phyloP scores from a whole-genome alignment of 2,329 filamentous ascomycete genomes.

The Karstenula rhodostoma region DNA sequence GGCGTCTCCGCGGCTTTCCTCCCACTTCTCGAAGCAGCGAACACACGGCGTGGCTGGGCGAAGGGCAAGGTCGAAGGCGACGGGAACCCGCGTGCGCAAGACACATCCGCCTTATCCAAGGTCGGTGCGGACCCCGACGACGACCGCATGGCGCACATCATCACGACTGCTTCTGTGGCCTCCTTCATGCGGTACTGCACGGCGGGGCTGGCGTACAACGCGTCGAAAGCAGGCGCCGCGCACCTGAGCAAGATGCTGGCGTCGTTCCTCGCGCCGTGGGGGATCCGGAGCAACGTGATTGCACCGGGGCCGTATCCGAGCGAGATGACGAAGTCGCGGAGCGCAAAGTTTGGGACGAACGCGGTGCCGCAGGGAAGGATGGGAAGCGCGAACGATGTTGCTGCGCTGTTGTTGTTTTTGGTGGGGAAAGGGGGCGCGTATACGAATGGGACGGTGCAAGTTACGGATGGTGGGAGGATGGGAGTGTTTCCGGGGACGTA shows the following conservation, averaged over 20 bases:
- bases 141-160: constrained; percentile 55
- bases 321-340: constrained; percentile 51
- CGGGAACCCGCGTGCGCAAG: constrained; percentile 35
- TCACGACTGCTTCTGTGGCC: constrained; percentile 54
- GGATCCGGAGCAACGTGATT: constrained; percentile 57
- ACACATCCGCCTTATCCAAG: constrained; percentile 25
- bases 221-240: constrained; percentile 54
- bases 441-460: constrained; percentile 61
- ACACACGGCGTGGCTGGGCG: constrained; percentile 52
- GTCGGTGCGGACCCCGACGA: constrained; percentile 41
- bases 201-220: constrained; percentile 54
- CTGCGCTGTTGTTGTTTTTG: constrained; percentile 60
- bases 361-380: constrained; percentile 52
- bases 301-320: constrained; percentile 55
- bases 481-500: constrained; percentile 46
- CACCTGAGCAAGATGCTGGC: constrained; percentile 57
- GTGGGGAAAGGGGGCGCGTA: constrained; percentile 61
- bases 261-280: constrained; percentile 53
- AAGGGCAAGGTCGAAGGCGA: constrained; percentile 41
- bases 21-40: constrained; percentile 55
- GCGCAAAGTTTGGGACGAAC: constrained; percentile 41
- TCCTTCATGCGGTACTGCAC: constrained; percentile 49
- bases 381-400: constrained; percentile 57
- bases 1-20: constrained; percentile 56
- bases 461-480: constrained; percentile 57